These are phyloP conservation scores for Canna indica DNA, from an alignment of 176 grass and related monocot genomes.

Conservation along the genomic window DNA sequence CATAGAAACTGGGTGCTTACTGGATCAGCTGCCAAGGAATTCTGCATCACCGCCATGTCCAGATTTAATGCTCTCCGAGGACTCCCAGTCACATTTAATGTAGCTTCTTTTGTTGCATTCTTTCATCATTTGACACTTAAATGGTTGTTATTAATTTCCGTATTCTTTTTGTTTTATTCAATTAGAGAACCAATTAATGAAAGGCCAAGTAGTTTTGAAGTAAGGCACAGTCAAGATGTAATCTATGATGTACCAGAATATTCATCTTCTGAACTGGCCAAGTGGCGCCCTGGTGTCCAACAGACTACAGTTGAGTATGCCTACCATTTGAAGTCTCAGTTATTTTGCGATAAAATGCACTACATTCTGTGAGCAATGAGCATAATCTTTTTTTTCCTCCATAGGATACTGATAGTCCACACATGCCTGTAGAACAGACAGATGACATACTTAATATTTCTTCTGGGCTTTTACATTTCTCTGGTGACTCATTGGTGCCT, in stretches of 20 bases:
- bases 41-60: slow-evolving; percentile 42
- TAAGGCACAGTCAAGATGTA: not conserved
- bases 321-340: not conserved
- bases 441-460: slow-evolving; percentile 70
- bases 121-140: not conserved
- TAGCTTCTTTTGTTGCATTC: slow-evolving; percentile 26
- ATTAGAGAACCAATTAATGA: slow-evolving; percentile 24
- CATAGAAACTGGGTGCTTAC: slow-evolving; percentile 28
- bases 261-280: slow-evolving; percentile 47
- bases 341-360: not conserved
- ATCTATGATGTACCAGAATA: slow-evolving; percentile 33
- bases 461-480: slow-evolving; percentile 72
- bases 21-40: slow-evolving; percentile 20
- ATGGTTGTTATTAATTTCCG: not conserved
- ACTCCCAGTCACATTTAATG: slow-evolving; percentile 40
- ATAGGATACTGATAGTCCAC: slow-evolving; percentile 34
- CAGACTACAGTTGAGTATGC: slow-evolving; percentile 58
- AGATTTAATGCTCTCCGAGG: slow-evolving; percentile 31
- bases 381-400: slow-evolving; percentile 22
- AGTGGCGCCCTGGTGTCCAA: slow-evolving; percentile 39
- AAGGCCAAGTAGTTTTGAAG: slow-evolving; percentile 28
- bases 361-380: slow-evolving; percentile 10
- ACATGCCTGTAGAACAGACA: slow-evolving; percentile 29
- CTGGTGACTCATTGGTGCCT: slow-evolving; percentile 61
- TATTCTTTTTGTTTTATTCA: not conserved